Evolutionary conservation across 1,139 yeast genomes (phyloP), one percentile per base, ranked within the genome.

Genomic region (Petasospora fabianii): DNA sequence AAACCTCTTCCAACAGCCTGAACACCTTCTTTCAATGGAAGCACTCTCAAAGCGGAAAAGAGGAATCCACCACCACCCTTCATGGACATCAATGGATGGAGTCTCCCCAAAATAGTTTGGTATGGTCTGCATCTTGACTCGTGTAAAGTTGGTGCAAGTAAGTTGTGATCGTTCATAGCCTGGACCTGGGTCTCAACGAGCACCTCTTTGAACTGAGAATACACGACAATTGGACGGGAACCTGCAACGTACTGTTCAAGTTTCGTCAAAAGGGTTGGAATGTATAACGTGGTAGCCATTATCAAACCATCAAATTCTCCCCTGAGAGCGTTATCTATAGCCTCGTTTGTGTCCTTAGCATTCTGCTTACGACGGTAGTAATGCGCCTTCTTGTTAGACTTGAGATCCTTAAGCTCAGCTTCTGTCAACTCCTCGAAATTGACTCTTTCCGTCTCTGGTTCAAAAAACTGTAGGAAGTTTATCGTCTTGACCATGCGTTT

Each of bases 11-110:
- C 57, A 10, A 54, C 57, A 3, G 58, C 58, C 24, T 44, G 46
- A 8, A 54, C 57, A 40, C 56, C 55, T 7, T 56, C 68, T 27
- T 75, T 81, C 32, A 75, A 70, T 0, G 97, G 97, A 38, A 80
- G 66, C 0, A 92, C 97, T 38, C 84, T 70, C 12, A 86, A 77
- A 6, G 94, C 95, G 70, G 81, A 75, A 49, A 90, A 66, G 2
- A 92, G 61, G 58, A 80, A 92, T 0, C 99, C 99, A 36, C 97
- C 97, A 42, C 83, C 92, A 3, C 96, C 90, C 56, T 87, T 74
- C 73, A 84, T 81, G 1, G 97, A 85, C 99, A 92, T 94, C 44
- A 81, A 62, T 0, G 99, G 99, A 60, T 94, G 98, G 59, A 92
- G 69, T 58, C 95, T 79, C 7, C 98, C 98, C 11, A 95, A 88